phyloP scores from a whole-genome alignment of 305 asterid genomes.

The Fraxinus latifolia region DNA sequence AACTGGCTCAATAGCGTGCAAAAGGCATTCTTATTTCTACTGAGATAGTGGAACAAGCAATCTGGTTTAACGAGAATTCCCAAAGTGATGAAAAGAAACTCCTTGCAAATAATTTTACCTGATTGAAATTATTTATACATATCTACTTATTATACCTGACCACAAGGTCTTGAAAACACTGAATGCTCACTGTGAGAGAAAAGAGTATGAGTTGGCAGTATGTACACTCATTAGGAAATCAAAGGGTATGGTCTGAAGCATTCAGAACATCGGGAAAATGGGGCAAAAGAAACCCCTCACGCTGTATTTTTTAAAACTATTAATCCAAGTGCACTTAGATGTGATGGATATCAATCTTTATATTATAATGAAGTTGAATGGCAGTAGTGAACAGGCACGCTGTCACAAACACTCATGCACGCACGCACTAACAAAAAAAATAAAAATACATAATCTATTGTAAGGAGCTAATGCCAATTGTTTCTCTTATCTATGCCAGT shows the following conservation, averaged over 20 bases:
- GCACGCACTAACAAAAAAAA: not conserved
- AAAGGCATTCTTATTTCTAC: not conserved
- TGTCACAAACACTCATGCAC: not conserved
- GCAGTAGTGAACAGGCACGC: not conserved
- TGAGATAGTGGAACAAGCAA: not conserved
- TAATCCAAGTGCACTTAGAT: not conserved
- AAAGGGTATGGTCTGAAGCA: not conserved
- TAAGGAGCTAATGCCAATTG: conserved; percentile 7
- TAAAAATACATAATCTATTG: not conserved
- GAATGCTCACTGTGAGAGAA: not conserved
- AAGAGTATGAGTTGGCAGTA: not conserved
- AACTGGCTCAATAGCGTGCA: not conserved
- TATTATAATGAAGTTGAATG: not conserved
- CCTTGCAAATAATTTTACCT: not conserved
- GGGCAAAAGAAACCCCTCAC: not conserved
- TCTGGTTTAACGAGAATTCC: not conserved
- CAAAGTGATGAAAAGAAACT: not conserved
- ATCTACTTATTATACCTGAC: not conserved
- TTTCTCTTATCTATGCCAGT: conserved; percentile 35
- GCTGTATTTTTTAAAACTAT: not conserved
- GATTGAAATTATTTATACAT: not conserved
- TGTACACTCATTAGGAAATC: not conserved
- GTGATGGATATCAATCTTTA: not conserved
- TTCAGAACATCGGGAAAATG: not conserved
- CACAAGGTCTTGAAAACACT: not conserved